These are phyloP conservation scores for Capillidium heterosporum DNA, from an alignment of 371 early-diverging fungal genomes.

Conservation along the genomic window DNA sequence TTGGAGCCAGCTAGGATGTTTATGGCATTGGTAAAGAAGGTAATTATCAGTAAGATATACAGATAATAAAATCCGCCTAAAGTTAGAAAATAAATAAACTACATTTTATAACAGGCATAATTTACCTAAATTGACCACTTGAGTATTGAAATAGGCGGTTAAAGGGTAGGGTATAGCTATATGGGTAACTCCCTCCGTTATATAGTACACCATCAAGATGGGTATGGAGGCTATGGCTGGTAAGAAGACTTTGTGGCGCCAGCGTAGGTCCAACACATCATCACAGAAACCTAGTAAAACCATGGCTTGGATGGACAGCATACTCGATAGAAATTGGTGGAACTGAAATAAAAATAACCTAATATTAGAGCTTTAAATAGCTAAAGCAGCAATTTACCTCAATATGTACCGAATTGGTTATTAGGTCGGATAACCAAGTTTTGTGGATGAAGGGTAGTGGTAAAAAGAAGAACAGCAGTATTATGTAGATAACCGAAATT, in stretches of 20 bases:
- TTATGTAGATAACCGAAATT: background rate
- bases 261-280: constrained; percentile 89
- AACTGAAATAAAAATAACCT: constrained; percentile 22
- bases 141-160: background rate
- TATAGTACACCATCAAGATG: constrained; percentile 81
- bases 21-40: constrained; percentile 94
- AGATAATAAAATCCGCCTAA: constrained; percentile 76
- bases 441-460: background rate
- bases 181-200: constrained; percentile 70
- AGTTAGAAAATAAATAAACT: too few species aligned
- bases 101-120: background rate
- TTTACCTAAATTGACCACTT: background rate
- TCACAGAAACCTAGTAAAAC: constrained; percentile 94
- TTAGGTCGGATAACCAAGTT: too few species aligned
- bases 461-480: background rate
- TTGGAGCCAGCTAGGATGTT: constrained; percentile 98
- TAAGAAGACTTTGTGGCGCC: constrained; percentile 90
- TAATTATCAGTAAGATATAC: constrained; percentile 69
- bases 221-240: constrained; percentile 89
- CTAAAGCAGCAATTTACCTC: background rate
- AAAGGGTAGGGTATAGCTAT: constrained; percentile 65
- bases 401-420: background rate
- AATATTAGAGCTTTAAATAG: background rate
- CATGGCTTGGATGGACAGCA: constrained; percentile 84
- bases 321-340: constrained; percentile 67